Base-by-base conservation (phyloP, 1,284 basidiomycete genomes). In the Erythrobasidium hasegawianum region DNA sequence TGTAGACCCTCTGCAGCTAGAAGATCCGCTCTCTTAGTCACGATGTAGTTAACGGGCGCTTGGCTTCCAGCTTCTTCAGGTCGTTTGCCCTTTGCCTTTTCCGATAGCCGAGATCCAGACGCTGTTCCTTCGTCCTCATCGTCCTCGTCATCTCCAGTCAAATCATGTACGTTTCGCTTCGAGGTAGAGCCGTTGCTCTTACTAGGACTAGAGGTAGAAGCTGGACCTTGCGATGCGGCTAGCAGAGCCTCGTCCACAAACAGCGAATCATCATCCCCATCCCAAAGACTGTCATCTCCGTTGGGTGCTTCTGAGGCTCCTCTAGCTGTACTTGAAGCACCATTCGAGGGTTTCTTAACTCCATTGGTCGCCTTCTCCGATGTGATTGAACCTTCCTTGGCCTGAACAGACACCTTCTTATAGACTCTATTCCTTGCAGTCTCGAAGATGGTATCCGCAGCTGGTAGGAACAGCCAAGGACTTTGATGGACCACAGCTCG, bases 401-500 rank as follows among this genome's bases (percentile, higher is more conserved):
- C 77, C 41, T 74, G 4, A 72, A 71, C 22, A 78, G 74, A 24
- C 26, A 78, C 83, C 61, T 85, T 79, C 0, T 82, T 80, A 74
- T 90, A 95, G 64, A 90, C 89, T 26, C 92, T 79, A 26, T 84
- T 80, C 76, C 88, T 89, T 0, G 92, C 91, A n/a, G 83, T 83
- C 70, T 84, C 82, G 75, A 98, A 91, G 38, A 99, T 89, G 38
- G 85, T 81, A 71, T 95, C 87, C 5, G 95, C 93, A 0, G 91
- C 87, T 70, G 95, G 89, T 7, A 89, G 91, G 66, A 90, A 83
- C 75, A 96, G 84, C 93, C 93, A 97, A 0, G 84, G 79, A 24
- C 87, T 87, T 70, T 88, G 86, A 70, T 90, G 82, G 70, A 86
- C 72, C 22, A 77, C 73, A 45, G 68, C 69, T 29, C 60, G 52